Base-by-base conservation (phyloP, 257 asterid genomes). In the Agastache rugosa region DNA sequence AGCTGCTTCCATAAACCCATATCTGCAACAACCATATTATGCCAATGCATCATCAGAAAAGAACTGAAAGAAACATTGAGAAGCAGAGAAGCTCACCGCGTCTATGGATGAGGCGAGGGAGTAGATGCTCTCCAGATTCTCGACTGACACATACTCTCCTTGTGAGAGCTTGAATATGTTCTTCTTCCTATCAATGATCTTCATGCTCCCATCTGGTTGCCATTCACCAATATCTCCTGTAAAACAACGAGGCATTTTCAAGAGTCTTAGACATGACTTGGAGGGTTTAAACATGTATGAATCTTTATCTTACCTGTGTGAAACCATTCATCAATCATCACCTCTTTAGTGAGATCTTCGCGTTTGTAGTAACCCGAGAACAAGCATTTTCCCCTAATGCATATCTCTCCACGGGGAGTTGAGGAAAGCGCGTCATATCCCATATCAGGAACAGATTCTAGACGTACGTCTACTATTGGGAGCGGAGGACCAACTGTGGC, bases 131-230 rank as follows among this genome's bases (percentile, higher is more conserved):
- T 89, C 97, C 23, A 91, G 87, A 71, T 91, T 80, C 63, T 91
- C 97, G 34, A 89, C 95, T 1, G 97, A 87, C 69, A 91, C 85
- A 17, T 91, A 91, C 75, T 91, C 97, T 64, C 97, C 97, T 73
- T 91, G 96, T 7, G 97, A 91, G 70, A 91, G 97, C 84, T 91
- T 91, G 86, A 91, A 91, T 35, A 89, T 91, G 80, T 91, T 91
- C 69, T 91, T 91, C 85, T 91, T 91, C 55, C 96, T 83, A 75
- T 91, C 97, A 45, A 91, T 88, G 60, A 91, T 91, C 84, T 88
- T 89, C 96, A 91, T 81, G 85, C 96, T 88, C 69, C 97, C 97
- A 65, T 88, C 88, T 3, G 63, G 83, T 63, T 85, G 95, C 96
- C 93, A 91, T 77, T 91, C 97, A 1, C 97, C 97, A n/a, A 91